Evolutionary conservation across 208 protist genomes (phyloP), one percentile per base, ranked within the genome.

Genomic region (Tritrichomonas musculus): DNA sequence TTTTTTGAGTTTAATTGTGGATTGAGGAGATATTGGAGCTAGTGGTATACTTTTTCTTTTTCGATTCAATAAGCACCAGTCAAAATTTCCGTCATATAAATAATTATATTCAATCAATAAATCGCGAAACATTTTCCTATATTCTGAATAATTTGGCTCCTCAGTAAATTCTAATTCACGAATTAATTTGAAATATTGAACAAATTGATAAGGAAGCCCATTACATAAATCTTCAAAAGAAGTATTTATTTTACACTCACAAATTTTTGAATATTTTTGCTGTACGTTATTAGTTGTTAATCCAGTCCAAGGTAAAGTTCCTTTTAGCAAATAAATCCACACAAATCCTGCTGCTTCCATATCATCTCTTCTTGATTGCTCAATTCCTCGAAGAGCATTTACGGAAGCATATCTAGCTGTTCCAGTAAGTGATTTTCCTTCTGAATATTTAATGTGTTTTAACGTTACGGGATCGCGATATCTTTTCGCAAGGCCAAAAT

Each of bases 351-450:
- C 96, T 33, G 97, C 97, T 95, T 99, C 99, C 4, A 95, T 92
- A 55, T 95, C 94, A 93, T 95, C 94, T 20, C 94, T 14, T 39
- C 94, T 30, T 22, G 94, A 96, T 95, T 98, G 98, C 96, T 98
- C 98, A 75, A 99, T 99, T 77, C 99, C 98, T 41, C 99, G 95
- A 96, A 99, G 99, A 33, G 98, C 99, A 96, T 99, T 99, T 93
- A 99, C 98, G 69, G 96, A 97, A 69, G 98, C 99, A 96, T 99
- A 99, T 69, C 99, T 96, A 14, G 98, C 98, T 44, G 99, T 99
- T 65, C 99, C 99, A 13, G 72, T 93, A 65, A 94, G 93, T 72
- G 53, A 64, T 84, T 94, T 94, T 11, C 94, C 36, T 53, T 94
- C 94, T 33, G 9, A 33, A 96, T 99, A 99, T 3, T 98, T 97